These are phyloP conservation scores for Zygoascus flipseniorum DNA, from an alignment of 805 yeast genomes.

Conservation along the genomic window DNA sequence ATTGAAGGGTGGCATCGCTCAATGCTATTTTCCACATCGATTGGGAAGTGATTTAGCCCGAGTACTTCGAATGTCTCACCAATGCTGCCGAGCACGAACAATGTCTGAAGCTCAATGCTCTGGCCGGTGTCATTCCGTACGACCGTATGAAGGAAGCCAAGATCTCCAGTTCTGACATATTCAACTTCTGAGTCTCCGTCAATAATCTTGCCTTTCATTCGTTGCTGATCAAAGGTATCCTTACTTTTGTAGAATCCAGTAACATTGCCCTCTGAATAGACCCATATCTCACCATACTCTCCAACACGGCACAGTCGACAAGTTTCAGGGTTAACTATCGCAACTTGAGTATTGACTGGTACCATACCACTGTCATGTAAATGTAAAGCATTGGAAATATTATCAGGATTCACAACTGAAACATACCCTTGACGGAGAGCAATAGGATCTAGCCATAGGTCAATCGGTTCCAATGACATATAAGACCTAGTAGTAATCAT, in stretches of 20 bases:
- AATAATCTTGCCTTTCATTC: constrained; percentile 54
- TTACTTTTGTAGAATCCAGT: constrained; percentile 45
- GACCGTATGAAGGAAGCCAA: constrained; percentile 83
- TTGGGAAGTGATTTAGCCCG: constrained; percentile 87
- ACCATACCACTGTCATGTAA: constrained; percentile 95
- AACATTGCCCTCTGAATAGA: constrained; percentile 78
- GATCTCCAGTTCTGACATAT: constrained; percentile 85
- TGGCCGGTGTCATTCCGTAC: constrained; percentile 27
- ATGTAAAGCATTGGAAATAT: constrained; percentile 58
- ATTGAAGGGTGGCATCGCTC: constrained; percentile 43
- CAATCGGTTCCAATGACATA: constrained; percentile 80
- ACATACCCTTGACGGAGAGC: constrained; percentile 87
- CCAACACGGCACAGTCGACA: constrained; percentile 69
- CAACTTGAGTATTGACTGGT: constrained; percentile 87
- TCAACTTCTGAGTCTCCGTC: constrained; percentile 51
- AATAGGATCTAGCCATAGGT: constrained; percentile 75
- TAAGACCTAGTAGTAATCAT: constrained; percentile 79
- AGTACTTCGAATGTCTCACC: constrained; percentile 82
- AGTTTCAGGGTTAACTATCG: constrained; percentile 94
- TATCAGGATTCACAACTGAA: constrained; percentile 66
- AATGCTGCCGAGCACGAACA: constrained; percentile 77
- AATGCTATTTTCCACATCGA: constrained; percentile 68
- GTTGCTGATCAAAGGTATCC: constrained; percentile 44
- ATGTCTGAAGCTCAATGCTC: constrained; percentile 51
- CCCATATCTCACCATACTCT: constrained; percentile 97